Conservation (phyloP, 371 early-diverging fungal genomes). For the Ordospora colligata region DNA sequence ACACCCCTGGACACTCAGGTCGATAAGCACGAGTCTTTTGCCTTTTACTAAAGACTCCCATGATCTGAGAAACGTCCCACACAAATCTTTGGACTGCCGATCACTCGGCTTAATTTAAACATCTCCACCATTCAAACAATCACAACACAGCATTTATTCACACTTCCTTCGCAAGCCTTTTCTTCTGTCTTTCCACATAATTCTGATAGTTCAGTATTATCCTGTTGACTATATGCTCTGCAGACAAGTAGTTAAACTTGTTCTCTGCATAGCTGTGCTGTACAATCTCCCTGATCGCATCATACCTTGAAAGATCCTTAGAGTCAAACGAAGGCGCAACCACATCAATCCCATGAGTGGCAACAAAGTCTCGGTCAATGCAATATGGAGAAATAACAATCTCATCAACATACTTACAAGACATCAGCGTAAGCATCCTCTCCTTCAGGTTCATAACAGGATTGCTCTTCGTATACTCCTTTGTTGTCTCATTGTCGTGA, state of each 20-base stretch:
- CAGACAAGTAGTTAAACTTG: conserved; percentile 22
- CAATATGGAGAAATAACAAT: conserved; percentile 23
- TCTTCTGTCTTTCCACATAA: conserved; percentile 21
- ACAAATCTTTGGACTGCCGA: conserved; percentile 5
- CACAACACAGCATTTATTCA: too few relatives aligned
- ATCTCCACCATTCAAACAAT: too few relatives aligned
- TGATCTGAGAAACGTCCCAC: not conserved
- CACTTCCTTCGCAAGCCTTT: not conserved
- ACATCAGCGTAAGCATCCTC: conserved; percentile 24
- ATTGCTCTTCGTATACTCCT: not conserved
- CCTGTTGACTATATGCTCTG: conserved; percentile 31
- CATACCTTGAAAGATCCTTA: conserved; percentile 15
- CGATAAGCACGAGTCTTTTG: conserved; percentile 17
- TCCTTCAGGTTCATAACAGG: conserved; percentile 17
- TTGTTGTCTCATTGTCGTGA: conserved; percentile 69
- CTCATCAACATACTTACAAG: conserved; percentile 41
- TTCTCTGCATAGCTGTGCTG: not conserved
- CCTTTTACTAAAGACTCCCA: conserved; percentile 18
- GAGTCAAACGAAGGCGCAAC: conserved; percentile 13
- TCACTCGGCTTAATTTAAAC: not conserved
- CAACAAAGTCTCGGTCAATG: conserved; percentile 1
- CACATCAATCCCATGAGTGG: not conserved
- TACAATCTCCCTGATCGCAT: not conserved
- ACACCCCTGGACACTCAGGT: not conserved
- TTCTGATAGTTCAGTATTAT: conserved; percentile 31